Percentiles rank a stretch among this genome's conserved stretches.
phyloP scores from a whole-genome alignment of 1,284 basidiomycete genomes.

The Xanthoconium separans region DNA sequence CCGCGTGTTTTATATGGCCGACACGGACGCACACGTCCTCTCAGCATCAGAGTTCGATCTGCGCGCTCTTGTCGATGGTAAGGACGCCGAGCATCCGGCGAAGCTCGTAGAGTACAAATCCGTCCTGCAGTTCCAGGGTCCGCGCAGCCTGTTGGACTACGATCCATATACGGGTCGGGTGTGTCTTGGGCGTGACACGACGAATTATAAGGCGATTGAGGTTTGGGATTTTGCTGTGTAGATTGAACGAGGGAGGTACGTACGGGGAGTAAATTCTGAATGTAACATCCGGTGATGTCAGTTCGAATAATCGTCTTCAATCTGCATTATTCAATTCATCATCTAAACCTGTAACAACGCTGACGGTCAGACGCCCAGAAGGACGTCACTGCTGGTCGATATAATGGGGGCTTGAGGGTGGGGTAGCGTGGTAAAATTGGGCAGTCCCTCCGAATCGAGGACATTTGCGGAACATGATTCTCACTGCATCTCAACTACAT shows the following conservation, averaged over 20 bases:
- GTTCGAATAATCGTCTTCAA: too few relatives aligned
- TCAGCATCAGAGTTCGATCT: conserved; percentile 20
- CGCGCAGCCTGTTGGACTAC: conserved; percentile 15
- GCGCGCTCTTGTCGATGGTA: not conserved
- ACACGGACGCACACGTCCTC: not conserved
- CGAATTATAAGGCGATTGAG: conserved; percentile 11
- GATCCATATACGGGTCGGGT: conserved; percentile 22
- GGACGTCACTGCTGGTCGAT: too few relatives aligned
- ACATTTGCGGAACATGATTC: too few relatives aligned
- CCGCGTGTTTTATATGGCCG: conserved; percentile 5
- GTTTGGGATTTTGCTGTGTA: conserved; percentile 9
- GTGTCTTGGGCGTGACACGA: conserved; percentile 8
- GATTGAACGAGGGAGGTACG: not conserved
- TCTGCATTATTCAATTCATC: too few relatives aligned
- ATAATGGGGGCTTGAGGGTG: too few relatives aligned
- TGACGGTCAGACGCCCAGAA: too few relatives aligned
- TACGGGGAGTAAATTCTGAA: too few relatives aligned
- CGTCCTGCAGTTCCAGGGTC: conserved; percentile 7
- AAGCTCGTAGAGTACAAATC: conserved; percentile 9
- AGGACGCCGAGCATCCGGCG: not conserved
- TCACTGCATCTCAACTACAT: too few relatives aligned
- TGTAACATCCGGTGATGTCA: too few relatives aligned
- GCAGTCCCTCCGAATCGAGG: too few relatives aligned
- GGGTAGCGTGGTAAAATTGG: too few relatives aligned
- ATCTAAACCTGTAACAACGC: too few relatives aligned